A percentile compares a stretch with the other conserved stretches of the same genome.
phyloP scores from a whole-genome alignment of 768 basidiomycete genomes.

The Pisolithus marmoratus region DNA sequence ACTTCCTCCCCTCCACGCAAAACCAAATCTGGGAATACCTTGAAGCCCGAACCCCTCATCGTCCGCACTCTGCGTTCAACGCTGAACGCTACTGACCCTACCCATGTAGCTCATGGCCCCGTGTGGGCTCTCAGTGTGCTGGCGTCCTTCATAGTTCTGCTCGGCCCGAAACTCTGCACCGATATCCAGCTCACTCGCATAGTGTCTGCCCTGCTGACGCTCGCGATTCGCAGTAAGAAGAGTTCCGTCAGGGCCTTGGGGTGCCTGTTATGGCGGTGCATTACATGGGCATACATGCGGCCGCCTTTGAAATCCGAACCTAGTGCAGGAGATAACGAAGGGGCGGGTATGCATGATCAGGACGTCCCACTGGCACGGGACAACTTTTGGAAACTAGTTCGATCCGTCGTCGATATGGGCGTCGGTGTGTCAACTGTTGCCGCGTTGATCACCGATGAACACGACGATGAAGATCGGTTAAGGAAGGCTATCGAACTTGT shows the following conservation, averaged over 20 bases:
- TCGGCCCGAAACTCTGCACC: slow-evolving; percentile 49
- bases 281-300: slow-evolving; percentile 62
- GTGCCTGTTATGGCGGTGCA: slow-evolving; percentile 58
- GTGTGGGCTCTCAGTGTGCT: slow-evolving; percentile 72
- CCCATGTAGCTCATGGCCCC: slow-evolving; percentile 66
- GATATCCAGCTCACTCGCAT: slow-evolving; percentile 39
- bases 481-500: slow-evolving; percentile 45
- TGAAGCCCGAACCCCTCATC: slow-evolving; percentile 43
- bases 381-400: slow-evolving; percentile 44
- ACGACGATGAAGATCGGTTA: slow-evolving; percentile 37
- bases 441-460: slow-evolving; percentile 42
- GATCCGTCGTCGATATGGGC: slow-evolving; percentile 50
- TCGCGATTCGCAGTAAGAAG: slow-evolving; percentile 58
- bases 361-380: slow-evolving; percentile 26
- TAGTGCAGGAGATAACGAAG: slow-evolving; percentile 17
- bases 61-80: slow-evolving; percentile 64
- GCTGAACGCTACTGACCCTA: slow-evolving; percentile 47
- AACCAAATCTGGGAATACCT: slow-evolving; percentile 30
- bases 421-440: slow-evolving; percentile 54
- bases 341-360: slow-evolving; percentile 14
- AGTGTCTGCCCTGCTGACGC: slow-evolving; percentile 44
- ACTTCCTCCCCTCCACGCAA: slow-evolving; percentile 29
- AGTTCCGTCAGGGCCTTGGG: slow-evolving; percentile 58
- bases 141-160: slow-evolving; percentile 58
- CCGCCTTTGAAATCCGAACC: slow-evolving; percentile 31